Base-by-base conservation (phyloP, 2,329 filamentous ascomycete genomes). In the Fusarium sp. region DNA sequence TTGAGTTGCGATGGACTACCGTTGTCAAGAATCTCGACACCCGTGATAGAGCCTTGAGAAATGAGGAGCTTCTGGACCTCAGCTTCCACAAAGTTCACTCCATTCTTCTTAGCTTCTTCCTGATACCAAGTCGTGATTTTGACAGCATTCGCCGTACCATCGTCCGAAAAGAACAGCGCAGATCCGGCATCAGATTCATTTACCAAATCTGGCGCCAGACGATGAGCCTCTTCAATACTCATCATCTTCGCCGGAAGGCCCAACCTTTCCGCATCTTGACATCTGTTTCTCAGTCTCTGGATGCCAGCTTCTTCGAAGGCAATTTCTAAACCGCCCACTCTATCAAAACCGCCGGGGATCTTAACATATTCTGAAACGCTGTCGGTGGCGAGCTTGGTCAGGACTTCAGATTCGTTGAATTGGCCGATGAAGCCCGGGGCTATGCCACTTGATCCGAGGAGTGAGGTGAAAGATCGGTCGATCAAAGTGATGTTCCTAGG, bases 401-500 rank as follows among this genome's bases (percentile, higher is more conserved):
- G 68, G 0, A 74, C 28, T 2, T 68, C 45, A 0, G 73, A 75
- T 7, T 75, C 73, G 11, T 75, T 75, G 48, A 70, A 75, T 7
- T 75, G 73, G 2, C 73, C 73, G 4, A 75, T 40, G 11, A 75
- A 74, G 0, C 73, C 73, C 0, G 73, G 73, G 0, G 73, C 73
- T 4, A 70, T 67, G 0, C 73, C 71, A 1, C 69, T 75, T 8
- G 73, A 75, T 1, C 73, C 73, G 1, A 72, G 58, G 1, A 72
- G 42, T 0, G 30, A 20, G 0, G 13, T 45, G 16, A 73, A 57
- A 3, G 67, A 75, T 4, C 73, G 67, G 5, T 75, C 73, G 2
- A 75, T 34, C 1, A 75, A 21, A 2, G 59, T 74, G 42, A 75
- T 67, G 3, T 47, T 55, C 30, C 71, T 46, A 7, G 25, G n/a